Evolutionary conservation across 306 rosid genomes (phyloP).

Genomic region (Vachellia pachyceras): DNA sequence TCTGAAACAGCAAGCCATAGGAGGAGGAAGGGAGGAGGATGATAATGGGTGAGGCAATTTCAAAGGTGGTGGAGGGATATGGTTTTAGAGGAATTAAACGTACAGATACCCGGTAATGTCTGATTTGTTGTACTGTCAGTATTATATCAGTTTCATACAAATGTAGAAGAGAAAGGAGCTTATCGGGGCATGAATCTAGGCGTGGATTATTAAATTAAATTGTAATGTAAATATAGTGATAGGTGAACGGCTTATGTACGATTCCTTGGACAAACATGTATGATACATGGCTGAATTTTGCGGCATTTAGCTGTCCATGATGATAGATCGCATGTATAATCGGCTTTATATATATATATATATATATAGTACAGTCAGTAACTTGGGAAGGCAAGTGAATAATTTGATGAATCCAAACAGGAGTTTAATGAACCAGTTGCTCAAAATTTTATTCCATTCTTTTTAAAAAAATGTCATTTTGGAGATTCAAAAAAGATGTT

Average conservation of each 20-base stretch:
- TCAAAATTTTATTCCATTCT: no score
- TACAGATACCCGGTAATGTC: no score
- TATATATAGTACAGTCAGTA: not conserved
- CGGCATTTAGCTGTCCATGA: not conserved
- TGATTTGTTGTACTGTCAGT: no score
- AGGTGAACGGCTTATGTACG: not conserved
- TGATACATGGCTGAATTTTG: not conserved
- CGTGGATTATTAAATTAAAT: not conserved
- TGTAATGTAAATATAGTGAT: not conserved
- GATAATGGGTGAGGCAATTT: not conserved
- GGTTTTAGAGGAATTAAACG: not conserved
- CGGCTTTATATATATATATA: no score
- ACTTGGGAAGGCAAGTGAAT: not conserved
- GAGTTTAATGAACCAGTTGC: no score
- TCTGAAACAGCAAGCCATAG: not conserved
- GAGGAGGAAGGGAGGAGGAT: not conserved
- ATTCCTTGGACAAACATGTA: not conserved
- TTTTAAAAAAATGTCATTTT: no score
- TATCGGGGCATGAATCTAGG: not conserved
- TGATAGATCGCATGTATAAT: no score
- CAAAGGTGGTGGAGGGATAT: not conserved
- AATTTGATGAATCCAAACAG: not conserved
- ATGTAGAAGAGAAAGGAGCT: not conserved
- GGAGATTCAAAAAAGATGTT: no score
- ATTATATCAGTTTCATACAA: no score